These are phyloP conservation scores for Daldinia decipiens DNA, from an alignment of 495 filamentous ascomycete species.

Conservation along the genomic window DNA sequence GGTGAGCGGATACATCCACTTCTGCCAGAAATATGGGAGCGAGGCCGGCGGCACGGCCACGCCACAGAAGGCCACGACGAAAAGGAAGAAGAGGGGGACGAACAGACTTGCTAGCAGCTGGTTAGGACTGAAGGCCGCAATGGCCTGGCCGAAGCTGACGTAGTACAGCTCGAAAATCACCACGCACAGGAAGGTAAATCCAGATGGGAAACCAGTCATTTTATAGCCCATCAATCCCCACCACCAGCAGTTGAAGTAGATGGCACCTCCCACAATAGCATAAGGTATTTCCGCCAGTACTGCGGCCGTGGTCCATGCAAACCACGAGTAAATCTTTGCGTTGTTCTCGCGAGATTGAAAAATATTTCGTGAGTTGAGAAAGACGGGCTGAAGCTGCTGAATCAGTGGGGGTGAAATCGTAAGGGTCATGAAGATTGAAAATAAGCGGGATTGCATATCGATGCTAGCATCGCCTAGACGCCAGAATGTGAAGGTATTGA, in stretches of 20 bases:
- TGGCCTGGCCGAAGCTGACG: slow-evolving; percentile 77
- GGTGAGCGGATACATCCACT: slow-evolving; percentile 74
- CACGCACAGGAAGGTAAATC: slow-evolving; percentile 61
- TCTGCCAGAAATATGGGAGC: slow-evolving; percentile 67
- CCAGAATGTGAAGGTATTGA: slow-evolving; percentile 84
- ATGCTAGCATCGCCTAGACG: slow-evolving; percentile 68
- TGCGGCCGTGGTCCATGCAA: slow-evolving; percentile 62
- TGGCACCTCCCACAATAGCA: slow-evolving; percentile 58
- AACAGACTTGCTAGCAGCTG: slow-evolving; percentile 75
- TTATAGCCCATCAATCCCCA: slow-evolving; percentile 62
- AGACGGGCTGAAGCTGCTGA: slow-evolving; percentile 73
- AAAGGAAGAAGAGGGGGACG: slow-evolving; percentile 72
- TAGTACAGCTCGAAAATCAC: slow-evolving; percentile 80
- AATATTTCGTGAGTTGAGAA: slow-evolving; percentile 72
- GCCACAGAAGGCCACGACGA: slow-evolving; percentile 71
- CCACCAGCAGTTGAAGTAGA: slow-evolving; percentile 71
- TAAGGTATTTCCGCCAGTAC: slow-evolving; percentile 70
- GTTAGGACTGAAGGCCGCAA: slow-evolving; percentile 78
- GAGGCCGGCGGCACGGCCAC: slow-evolving; percentile 67
- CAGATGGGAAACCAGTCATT: slow-evolving; percentile 61
- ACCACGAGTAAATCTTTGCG: slow-evolving; percentile 80
- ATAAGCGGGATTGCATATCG: slow-evolving; percentile 79
- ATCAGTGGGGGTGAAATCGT: slow-evolving; percentile 60
- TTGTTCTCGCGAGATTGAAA: slow-evolving; percentile 78
- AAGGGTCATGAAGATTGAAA: slow-evolving; percentile 75